These are phyloP conservation scores for Trametes meyenii DNA, from an alignment of 768 basidiomycete genomes.

Conservation along the genomic window DNA sequence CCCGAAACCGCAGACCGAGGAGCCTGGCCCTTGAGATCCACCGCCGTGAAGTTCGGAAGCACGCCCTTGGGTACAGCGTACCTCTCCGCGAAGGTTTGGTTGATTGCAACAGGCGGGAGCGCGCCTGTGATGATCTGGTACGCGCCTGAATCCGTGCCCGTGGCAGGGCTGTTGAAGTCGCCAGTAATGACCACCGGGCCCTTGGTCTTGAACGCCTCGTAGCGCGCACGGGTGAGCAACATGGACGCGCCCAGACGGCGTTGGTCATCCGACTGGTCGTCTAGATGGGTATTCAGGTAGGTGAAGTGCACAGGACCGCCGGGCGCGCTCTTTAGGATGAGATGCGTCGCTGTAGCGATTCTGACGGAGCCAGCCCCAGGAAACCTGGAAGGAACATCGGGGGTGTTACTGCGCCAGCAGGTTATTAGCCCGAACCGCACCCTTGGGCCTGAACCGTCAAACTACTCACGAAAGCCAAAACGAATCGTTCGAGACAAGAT, in stretches of 20 bases:
- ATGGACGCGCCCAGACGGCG: slow-evolving; percentile 55
- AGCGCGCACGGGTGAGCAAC: slow-evolving; percentile 50
- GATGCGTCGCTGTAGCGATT: slow-evolving; percentile 50
- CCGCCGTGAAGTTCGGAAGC: slow-evolving; percentile 43
- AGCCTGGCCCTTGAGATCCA: slow-evolving; percentile 47
- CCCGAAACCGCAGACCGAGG: slow-evolving; percentile 46
- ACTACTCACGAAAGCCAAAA: slow-evolving; percentile 58
- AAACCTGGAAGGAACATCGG: slow-evolving; percentile 51
- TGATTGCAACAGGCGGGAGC: slow-evolving; percentile 42
- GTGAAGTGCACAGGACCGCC: slow-evolving; percentile 36
- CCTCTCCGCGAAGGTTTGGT: slow-evolving; percentile 45
- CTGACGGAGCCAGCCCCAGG: slow-evolving; percentile 54
- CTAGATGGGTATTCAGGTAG: slow-evolving; percentile 56
- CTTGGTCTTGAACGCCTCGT: slow-evolving; percentile 45
- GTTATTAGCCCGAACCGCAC: not conserved
- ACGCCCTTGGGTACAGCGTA: slow-evolving; percentile 40
- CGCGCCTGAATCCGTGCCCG: slow-evolving; percentile 49
- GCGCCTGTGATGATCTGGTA: slow-evolving; percentile 54
- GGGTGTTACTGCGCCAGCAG: slow-evolving; percentile 41
- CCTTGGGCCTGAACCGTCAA: too few species aligned
- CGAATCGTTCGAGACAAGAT: slow-evolving; percentile 45
- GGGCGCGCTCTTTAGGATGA: slow-evolving; percentile 32
- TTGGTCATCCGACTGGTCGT: slow-evolving; percentile 55
- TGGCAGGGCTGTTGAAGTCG: slow-evolving; percentile 57
- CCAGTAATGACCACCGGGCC: slow-evolving; percentile 52